Evolutionary conservation across 2,329 filamentous ascomycete species (phyloP).

Genomic region (Salinomyces thailandicus): DNA sequence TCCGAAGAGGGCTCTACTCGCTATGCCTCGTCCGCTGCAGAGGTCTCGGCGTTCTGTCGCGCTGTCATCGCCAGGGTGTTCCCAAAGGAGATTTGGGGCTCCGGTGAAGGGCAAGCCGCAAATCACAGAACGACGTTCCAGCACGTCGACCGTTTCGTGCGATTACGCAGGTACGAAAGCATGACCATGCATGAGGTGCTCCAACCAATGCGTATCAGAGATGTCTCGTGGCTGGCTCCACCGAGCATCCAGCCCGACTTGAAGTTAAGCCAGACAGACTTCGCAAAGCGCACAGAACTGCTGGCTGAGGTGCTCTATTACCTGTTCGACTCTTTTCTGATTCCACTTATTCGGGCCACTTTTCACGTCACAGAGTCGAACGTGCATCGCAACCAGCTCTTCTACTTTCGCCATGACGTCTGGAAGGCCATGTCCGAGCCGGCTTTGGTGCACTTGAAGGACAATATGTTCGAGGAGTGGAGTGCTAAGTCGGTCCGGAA

Average conservation of each 20-base stretch:
- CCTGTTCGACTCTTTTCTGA: slow-evolving; percentile 79
- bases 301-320: slow-evolving; percentile 84
- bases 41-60: slow-evolving; percentile 79
- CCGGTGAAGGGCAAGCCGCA: slow-evolving; percentile 38
- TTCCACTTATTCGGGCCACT: slow-evolving; percentile 74
- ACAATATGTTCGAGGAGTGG: slow-evolving; percentile 69
- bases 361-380: slow-evolving; percentile 94
- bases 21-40: slow-evolving; percentile 54
- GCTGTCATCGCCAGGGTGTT: slow-evolving; percentile 63
- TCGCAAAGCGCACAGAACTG: slow-evolving; percentile 64
- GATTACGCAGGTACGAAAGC: slow-evolving; percentile 68
- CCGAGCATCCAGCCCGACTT: slow-evolving; percentile 32
- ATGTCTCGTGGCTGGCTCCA: slow-evolving; percentile 56
- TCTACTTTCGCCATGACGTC: slow-evolving; percentile 90
- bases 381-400: slow-evolving; percentile 65
- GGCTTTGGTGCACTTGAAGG: slow-evolving; percentile 55
- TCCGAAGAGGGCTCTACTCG: slow-evolving; percentile 42
- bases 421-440: slow-evolving; percentile 73
- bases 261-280: slow-evolving; percentile 61
- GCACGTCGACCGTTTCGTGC: slow-evolving; percentile 67
- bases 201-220: slow-evolving; percentile 53
- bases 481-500: slow-evolving; percentile 45
- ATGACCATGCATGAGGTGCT: slow-evolving; percentile 67
- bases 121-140: slow-evolving; percentile 56
- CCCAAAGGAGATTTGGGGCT: slow-evolving; percentile 65